phyloP scores from a whole-genome alignment of 2,329 filamentous ascomycete species.

The Aphanoascus verrucosus region DNA sequence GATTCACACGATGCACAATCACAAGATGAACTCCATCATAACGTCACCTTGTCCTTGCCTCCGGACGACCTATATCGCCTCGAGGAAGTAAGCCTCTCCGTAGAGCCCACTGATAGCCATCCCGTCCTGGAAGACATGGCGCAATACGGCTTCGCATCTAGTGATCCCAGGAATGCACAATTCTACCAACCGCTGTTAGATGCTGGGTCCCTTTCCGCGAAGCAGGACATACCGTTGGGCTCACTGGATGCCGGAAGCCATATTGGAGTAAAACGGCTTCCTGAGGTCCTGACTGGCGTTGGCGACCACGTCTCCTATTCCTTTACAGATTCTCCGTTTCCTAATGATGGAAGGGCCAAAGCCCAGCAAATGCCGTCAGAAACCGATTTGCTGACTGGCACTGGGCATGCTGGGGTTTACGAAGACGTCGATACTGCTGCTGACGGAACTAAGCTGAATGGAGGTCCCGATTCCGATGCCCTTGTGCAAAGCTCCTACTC shows the following conservation, averaged over 20 bases:
- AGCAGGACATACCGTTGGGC: background rate
- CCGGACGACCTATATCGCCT: constrained; percentile 1
- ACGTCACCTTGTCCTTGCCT: background rate
- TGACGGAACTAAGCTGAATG: background rate
- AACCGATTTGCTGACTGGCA: background rate
- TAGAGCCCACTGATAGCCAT: background rate
- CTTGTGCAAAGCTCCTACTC: background rate
- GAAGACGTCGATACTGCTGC: constrained; percentile 13
- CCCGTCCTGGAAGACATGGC: background rate
- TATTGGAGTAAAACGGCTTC: background rate
- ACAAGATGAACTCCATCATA: background rate
- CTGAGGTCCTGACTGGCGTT: constrained; percentile 21
- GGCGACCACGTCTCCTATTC: constrained; percentile 18
- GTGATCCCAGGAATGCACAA: background rate
- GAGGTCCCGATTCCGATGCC: background rate
- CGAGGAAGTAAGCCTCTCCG: background rate
- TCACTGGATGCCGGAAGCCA: background rate
- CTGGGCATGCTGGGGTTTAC: constrained; percentile 14
- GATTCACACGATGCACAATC: background rate
- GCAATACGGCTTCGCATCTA: background rate
- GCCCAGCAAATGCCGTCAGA: background rate
- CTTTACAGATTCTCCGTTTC: background rate
- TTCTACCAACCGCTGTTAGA: background rate
- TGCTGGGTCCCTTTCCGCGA: background rate
- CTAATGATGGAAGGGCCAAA: background rate